Conservation (phyloP, 306 rosid species). For the Alnus rubra region DNA sequence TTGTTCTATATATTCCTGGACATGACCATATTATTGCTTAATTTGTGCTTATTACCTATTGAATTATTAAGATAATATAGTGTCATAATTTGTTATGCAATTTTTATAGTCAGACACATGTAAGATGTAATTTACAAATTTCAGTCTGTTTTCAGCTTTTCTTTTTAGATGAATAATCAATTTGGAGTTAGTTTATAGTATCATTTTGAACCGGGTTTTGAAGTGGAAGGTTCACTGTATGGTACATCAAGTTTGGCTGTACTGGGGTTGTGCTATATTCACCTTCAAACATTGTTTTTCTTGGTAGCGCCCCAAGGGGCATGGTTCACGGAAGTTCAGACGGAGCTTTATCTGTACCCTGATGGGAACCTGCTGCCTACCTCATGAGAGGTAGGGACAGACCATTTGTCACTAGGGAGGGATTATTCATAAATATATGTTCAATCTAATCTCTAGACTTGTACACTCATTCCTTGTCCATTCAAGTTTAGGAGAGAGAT, state of each 20-base stretch:
- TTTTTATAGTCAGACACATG: neutral
- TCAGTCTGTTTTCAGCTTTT: neutral
- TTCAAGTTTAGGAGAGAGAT: slow-evolving; percentile 34
- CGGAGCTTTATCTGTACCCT: slow-evolving; percentile 72
- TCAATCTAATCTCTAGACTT: slow-evolving; percentile 34
- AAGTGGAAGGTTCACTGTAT: slow-evolving; percentile 27
- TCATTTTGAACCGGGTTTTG: neutral
- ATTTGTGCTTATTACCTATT: neutral
- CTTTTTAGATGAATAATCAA: slow-evolving; percentile 25
- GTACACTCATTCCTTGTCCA: slow-evolving; percentile 26
- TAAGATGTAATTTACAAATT: neutral
- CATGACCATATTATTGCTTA: neutral
- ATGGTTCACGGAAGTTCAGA: slow-evolving; percentile 58
- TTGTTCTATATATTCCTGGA: neutral
- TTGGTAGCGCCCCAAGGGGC: slow-evolving; percentile 76
- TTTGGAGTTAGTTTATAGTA: slow-evolving; percentile 19
- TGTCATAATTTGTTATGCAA: neutral
- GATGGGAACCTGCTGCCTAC: slow-evolving; percentile 84
- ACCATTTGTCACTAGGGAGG: slow-evolving; percentile 53
- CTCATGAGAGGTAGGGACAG: slow-evolving; percentile 82
- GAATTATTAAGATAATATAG: neutral
- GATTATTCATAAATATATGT: slow-evolving; percentile 41
- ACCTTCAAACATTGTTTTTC: slow-evolving; percentile 69
- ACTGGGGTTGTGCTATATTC: slow-evolving; percentile 51
- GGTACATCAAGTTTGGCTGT: slow-evolving; percentile 39